Conservation (phyloP, 305 asterid genomes). For the Rubia peregrina region DNA sequence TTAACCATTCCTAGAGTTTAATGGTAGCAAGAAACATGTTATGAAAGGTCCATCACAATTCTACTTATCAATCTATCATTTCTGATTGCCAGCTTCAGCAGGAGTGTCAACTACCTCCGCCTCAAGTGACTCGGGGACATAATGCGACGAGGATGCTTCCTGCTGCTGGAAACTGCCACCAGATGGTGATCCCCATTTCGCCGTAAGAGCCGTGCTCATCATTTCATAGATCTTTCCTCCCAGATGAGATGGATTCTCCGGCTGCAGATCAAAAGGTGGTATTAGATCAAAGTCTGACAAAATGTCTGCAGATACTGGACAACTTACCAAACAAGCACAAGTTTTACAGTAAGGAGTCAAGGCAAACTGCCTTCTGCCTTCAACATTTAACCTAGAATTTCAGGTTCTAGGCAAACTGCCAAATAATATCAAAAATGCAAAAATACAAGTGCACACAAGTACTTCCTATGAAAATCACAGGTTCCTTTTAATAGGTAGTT, state of each 20-base stretch:
- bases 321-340: background rate
- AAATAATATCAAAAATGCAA: background rate
- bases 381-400: background rate
- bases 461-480: background rate
- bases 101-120: conserved; percentile 77
- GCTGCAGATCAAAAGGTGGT: conserved; percentile 38
- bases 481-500: background rate
- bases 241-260: conserved; percentile 88
- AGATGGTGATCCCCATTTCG: conserved; percentile 50
- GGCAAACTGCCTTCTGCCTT: background rate
- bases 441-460: too few species aligned
- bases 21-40: background rate
- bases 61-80: conserved; percentile 22
- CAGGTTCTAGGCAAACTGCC: background rate
- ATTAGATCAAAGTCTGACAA: background rate
- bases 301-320: background rate
- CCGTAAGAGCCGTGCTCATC: conserved; percentile 84
- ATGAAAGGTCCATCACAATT: background rate
- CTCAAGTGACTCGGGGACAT: conserved; percentile 43
- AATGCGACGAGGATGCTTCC: conserved; percentile 16
- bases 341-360: background rate
- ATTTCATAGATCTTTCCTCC: conserved; percentile 94
- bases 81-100: conserved; percentile 46
- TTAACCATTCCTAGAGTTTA: background rate
- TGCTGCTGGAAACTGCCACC: conserved; percentile 28